phyloP scores from a whole-genome alignment of 495 filamentous ascomycete species.

The Stereocaulon alpinum region DNA sequence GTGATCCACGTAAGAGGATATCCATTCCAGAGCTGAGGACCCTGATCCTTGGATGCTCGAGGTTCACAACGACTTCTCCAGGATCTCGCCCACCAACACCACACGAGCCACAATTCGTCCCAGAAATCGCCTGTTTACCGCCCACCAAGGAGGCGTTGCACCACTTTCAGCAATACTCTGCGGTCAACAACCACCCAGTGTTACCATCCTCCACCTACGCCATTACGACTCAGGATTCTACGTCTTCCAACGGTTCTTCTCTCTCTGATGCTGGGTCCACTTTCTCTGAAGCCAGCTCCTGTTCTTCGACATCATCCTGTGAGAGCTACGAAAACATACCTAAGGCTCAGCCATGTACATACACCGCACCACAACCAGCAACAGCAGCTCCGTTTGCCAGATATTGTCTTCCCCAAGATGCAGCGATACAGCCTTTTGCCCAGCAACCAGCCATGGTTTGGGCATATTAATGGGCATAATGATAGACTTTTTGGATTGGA shows the following conservation, averaged over 20 bases:
- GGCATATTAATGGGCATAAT: not conserved
- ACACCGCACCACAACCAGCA: slow-evolving; percentile 5
- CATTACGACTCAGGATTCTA: slow-evolving; percentile 3
- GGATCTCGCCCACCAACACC: slow-evolving; percentile 11
- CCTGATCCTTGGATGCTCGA: slow-evolving; percentile 64
- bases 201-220: slow-evolving; percentile 2
- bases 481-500: not conserved
- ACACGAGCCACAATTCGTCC: slow-evolving; percentile 8
- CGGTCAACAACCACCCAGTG: not conserved
- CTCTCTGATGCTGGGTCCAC: slow-evolving; percentile 10
- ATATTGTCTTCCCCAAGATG: not conserved
- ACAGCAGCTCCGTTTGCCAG: not conserved
- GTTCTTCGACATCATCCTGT: slow-evolving; percentile 13
- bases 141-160: not conserved
- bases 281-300: slow-evolving; percentile 6
- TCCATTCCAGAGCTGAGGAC: slow-evolving; percentile 70
- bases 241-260: slow-evolving; percentile 8
- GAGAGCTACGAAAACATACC: slow-evolving; percentile 2
- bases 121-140: not conserved
- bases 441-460: not conserved
- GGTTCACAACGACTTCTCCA: slow-evolving; percentile 48
- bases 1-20: slow-evolving; percentile 76
- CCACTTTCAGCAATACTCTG: not conserved
- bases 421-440: not conserved
- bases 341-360: not conserved